phyloP scores from a whole-genome alignment of 75 land plant species.

The Picea sitchensis region DNA sequence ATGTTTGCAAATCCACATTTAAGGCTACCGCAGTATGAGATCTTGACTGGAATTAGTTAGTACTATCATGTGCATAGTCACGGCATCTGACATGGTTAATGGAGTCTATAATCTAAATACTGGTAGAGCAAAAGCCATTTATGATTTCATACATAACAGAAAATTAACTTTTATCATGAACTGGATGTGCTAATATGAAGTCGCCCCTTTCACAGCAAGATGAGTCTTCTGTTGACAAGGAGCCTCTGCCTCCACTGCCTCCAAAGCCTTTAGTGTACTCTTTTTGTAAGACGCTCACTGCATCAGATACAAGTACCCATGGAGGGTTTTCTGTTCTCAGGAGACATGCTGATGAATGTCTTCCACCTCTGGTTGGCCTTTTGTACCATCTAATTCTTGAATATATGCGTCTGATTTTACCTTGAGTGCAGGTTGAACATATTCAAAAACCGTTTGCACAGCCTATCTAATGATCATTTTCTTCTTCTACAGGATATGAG shows the following conservation, averaged over 20 bases:
- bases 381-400: not conserved
- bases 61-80: too few relatives aligned
- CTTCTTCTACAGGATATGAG: slow-evolving; percentile 39
- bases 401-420: not conserved
- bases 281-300: slow-evolving; percentile 58
- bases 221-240: not conserved
- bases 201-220: not conserved
- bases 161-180: not conserved
- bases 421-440: not conserved
- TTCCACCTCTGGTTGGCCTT: slow-evolving; percentile 51
- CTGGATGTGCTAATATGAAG: not conserved
- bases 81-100: too few relatives aligned
- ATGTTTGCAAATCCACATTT: too few relatives aligned
- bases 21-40: too few relatives aligned
- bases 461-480: not conserved
- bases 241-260: not conserved
- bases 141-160: not conserved
- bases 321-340: slow-evolving; percentile 69
- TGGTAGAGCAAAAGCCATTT: not conserved
- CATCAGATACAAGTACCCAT: slow-evolving; percentile 69
- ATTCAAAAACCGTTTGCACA: not conserved
- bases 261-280: not conserved
- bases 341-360: slow-evolving; percentile 57
- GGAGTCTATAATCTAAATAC: too few relatives aligned
- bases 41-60: too few relatives aligned